phyloP scores from a whole-genome alignment of 2,329 filamentous ascomycete species.

The Rugonectria rugulosa region DNA sequence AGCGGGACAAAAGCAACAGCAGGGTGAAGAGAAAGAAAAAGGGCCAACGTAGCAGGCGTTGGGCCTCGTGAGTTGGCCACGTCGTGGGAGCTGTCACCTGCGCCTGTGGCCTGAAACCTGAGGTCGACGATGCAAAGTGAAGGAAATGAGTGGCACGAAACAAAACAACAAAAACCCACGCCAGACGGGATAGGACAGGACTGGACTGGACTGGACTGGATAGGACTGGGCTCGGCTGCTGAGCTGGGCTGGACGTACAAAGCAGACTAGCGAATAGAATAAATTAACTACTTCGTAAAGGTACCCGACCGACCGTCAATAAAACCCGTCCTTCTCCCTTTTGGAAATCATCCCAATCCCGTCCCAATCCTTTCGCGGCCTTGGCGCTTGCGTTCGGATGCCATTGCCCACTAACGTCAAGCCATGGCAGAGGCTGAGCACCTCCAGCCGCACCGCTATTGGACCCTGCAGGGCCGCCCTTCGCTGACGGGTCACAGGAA shows the following conservation, averaged over 20 bases:
- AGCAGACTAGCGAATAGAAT: too few species aligned
- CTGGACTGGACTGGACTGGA: too few species aligned
- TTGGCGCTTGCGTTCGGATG: neutral
- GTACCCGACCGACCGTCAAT: too few species aligned
- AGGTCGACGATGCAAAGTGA: slow-evolving; percentile 13
- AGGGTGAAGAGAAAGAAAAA: neutral
- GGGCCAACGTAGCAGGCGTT: neutral
- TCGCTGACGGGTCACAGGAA: too few species aligned
- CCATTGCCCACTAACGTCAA: slow-evolving; percentile 16
- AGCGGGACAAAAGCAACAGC: neutral
- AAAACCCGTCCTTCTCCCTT: too few species aligned
- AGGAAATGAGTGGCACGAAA: slow-evolving; percentile 6
- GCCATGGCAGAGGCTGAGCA: slow-evolving; percentile 23
- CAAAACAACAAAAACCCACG: neutral
- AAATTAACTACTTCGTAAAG: too few species aligned
- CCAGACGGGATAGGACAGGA: too few species aligned
- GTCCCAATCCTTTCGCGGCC: neutral
- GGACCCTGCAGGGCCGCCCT: slow-evolving; percentile 12
- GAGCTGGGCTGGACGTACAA: too few species aligned
- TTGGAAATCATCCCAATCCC: too few species aligned
- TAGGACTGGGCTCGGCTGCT: too few species aligned
- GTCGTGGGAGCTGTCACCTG: slow-evolving; percentile 13
- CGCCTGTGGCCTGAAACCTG: slow-evolving; percentile 17
- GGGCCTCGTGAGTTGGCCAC: slow-evolving; percentile 12
- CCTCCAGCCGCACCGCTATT: slow-evolving; percentile 19